Evolutionary conservation across 169 alveolate species (phyloP).

Genomic region (Perkinsus chesapeaki): DNA sequence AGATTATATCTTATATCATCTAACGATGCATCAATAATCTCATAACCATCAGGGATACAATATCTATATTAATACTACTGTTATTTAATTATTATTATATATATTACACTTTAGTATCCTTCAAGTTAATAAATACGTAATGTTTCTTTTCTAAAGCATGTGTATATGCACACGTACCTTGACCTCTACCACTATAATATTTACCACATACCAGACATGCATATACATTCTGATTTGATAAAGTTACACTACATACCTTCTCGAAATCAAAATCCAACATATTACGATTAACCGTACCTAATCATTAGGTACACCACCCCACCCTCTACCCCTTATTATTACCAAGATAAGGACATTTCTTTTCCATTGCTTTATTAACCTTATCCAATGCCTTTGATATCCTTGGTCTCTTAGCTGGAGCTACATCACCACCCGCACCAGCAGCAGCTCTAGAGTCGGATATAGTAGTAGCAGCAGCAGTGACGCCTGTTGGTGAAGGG

Average conservation of each 20-base stretch:
- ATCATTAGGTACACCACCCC: background rate
- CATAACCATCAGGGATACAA: constrained; percentile 95
- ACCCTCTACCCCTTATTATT: background rate
- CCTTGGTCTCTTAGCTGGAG: background rate
- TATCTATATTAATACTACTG: constrained; percentile 23
- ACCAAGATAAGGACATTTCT: background rate
- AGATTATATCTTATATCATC: constrained; percentile 71
- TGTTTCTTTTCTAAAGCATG: constrained; percentile 92
- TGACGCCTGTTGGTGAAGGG: too few species aligned
- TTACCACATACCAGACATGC: constrained; percentile 95
- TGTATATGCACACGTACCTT: constrained; percentile 85
- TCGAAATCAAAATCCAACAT: constrained; percentile 96
- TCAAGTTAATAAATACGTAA: constrained; percentile 86
- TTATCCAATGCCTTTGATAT: background rate
- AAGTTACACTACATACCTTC: constrained; percentile 90
- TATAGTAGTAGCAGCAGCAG: too few species aligned
- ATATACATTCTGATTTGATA: constrained; percentile 88
- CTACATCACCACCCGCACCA: background rate
- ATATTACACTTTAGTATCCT: constrained; percentile 59
- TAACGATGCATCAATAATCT: constrained; percentile 87
- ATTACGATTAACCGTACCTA: constrained; percentile 83
- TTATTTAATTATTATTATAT: background rate
- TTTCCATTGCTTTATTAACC: background rate
- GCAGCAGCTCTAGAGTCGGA: background rate
- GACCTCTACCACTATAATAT: constrained; percentile 92